Evolutionary conservation across 1,139 yeast species (phyloP).

Genomic region (Lodderomyces parapsilosis): DNA sequence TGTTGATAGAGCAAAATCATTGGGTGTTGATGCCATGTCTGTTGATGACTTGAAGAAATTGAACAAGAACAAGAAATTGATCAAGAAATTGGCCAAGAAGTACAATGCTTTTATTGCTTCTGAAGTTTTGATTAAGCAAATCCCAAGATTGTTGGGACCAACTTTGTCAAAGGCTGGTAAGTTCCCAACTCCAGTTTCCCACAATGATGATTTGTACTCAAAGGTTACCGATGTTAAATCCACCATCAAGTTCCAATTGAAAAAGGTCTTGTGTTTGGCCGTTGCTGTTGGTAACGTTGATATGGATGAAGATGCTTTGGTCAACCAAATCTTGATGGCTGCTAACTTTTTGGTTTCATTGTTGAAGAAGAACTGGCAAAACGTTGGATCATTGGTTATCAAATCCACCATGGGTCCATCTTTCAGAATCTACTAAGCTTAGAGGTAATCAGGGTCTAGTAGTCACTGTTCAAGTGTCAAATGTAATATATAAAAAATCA

Average conservation of each 20-base stretch:
- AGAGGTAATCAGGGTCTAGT: constrained; percentile 11
- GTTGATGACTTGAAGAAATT: constrained; percentile 99
- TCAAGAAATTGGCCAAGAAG: constrained; percentile 99
- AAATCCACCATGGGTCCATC: constrained; percentile 99
- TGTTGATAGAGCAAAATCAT: constrained; percentile 99
- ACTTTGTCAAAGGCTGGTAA: constrained; percentile 99
- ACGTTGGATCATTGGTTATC: constrained; percentile 98
- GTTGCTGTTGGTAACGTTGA: constrained; percentile 98
- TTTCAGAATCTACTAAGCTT: constrained; percentile 92
- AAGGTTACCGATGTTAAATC: constrained; percentile 98
- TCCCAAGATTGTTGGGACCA: constrained; percentile 99
- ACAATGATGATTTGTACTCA: constrained; percentile 94
- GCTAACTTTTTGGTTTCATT: constrained; percentile 99
- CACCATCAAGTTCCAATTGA: constrained; percentile 99
- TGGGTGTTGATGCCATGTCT: constrained; percentile 99
- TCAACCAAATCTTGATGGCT: constrained; percentile 98
- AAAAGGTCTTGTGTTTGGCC: constrained; percentile 89
- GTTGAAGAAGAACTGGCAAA: constrained; percentile 99
- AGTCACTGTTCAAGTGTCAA: constrained; percentile 1
- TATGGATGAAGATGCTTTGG: constrained; percentile 96
- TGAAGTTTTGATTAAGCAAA: constrained; percentile 98
- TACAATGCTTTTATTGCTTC: constrained; percentile 99
- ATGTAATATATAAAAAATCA: constrained; percentile 1
- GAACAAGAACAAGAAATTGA: constrained; percentile 99
- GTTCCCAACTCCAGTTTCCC: constrained; percentile 99